Evolutionary conservation across 169 alveolate genomes (phyloP).

Genomic region (Plasmodium ovale): DNA sequence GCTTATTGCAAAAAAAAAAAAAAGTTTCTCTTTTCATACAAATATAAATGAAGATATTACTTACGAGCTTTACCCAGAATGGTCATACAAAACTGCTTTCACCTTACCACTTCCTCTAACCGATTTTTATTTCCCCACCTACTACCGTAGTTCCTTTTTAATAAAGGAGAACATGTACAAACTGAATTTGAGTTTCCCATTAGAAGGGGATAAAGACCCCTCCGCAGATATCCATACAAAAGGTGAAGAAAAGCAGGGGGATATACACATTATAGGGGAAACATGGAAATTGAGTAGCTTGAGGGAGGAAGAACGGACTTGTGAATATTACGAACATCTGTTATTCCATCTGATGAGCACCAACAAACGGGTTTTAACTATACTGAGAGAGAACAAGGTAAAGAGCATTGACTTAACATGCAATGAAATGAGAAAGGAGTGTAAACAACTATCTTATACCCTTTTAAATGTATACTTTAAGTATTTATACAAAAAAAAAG

Average conservation of each 20-base stretch:
- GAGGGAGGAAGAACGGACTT: neutral
- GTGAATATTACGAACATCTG: slow-evolving; percentile 25
- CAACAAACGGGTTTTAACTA: slow-evolving; percentile 14
- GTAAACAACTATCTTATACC: slow-evolving; percentile 40
- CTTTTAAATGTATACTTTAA: slow-evolving; percentile 48
- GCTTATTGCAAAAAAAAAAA: slow-evolving; percentile 17
- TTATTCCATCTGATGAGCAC: slow-evolving; percentile 13
- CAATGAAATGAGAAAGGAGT: slow-evolving; percentile 35
- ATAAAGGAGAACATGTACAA: slow-evolving; percentile 35
- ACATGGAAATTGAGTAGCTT: neutral
- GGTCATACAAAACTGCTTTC: slow-evolving; percentile 63
- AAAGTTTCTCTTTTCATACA: neutral
- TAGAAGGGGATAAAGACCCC: neutral
- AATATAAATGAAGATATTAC: slow-evolving; percentile 52
- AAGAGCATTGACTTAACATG: slow-evolving; percentile 23
- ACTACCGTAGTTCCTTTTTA: slow-evolving; percentile 11
- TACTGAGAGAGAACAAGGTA: slow-evolving; percentile 39
- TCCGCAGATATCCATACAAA: neutral
- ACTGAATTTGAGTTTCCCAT: neutral
- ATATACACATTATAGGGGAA: neutral
- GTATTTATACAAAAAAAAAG: slow-evolving; percentile 14
- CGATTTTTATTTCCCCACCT: slow-evolving; percentile 19
- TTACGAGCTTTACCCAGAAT: slow-evolving; percentile 54
- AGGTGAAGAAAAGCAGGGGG: neutral
- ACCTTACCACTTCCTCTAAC: slow-evolving; percentile 66